Conservation (phyloP, 139 green algal genomes). For the Spirogloea muscicola region DNA sequence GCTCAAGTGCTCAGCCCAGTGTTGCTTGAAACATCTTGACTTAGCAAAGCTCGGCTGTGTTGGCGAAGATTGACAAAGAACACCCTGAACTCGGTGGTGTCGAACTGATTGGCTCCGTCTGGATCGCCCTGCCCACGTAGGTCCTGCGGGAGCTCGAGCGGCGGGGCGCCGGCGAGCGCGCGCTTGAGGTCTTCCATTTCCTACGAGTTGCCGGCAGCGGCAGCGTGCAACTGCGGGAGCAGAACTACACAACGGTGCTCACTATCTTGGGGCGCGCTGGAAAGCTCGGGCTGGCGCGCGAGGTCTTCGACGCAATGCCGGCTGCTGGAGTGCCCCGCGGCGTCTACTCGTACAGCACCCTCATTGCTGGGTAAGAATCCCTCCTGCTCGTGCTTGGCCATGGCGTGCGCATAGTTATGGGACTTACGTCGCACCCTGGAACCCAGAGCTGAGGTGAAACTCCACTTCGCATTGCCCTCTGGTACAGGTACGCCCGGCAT, state of each 20-base stretch:
- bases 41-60: no score
- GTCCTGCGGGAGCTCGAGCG: constrained; percentile 26
- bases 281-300: constrained; percentile 22
- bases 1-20: no score
- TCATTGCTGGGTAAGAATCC: constrained; percentile 8
- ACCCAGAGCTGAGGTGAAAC: no score
- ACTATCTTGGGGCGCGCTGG: constrained; percentile 24
- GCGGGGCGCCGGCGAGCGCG: neutral
- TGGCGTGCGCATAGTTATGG: no score
- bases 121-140: no score
- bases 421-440: no score
- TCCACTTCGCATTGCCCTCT: no score
- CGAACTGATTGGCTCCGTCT: no score
- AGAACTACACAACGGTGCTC: constrained; percentile 26
- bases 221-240: neutral
- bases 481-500: constrained; percentile 22
- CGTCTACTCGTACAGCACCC: neutral
- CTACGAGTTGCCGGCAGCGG: neutral
- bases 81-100: no score
- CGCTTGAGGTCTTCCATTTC: constrained; percentile 28
- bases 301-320: constrained; percentile 32
- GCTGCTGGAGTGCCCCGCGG: neutral
- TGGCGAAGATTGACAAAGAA: no score
- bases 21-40: no score
- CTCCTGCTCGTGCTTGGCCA: no score